These are phyloP conservation scores for Epichloe bromicola DNA, from an alignment of 2,329 filamentous ascomycete genomes.

Conservation along the genomic window DNA sequence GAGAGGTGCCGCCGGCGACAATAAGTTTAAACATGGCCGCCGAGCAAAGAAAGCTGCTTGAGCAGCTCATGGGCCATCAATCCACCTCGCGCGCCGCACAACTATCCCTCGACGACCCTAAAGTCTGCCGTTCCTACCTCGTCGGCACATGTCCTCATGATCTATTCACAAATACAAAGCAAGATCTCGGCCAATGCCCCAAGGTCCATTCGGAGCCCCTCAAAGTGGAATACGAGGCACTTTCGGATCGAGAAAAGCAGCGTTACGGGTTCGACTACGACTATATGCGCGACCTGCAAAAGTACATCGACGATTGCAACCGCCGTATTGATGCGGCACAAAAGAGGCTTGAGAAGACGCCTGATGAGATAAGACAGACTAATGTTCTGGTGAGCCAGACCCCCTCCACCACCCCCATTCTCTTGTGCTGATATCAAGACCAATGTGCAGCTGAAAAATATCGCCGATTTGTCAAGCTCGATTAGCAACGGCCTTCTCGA, in stretches of 20 bases:
- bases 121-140: slow-evolving; percentile 89
- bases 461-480: slow-evolving; percentile 64
- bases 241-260: slow-evolving; percentile 57
- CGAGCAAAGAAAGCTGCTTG: slow-evolving; percentile 95
- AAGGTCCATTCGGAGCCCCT: slow-evolving; percentile 81
- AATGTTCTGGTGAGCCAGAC: slow-evolving; percentile 53
- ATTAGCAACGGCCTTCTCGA: slow-evolving; percentile 77
- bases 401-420: background rate
- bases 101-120: slow-evolving; percentile 78
- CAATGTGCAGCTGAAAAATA: slow-evolving; percentile 53
- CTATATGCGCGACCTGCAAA: slow-evolving; percentile 90
- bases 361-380: slow-evolving; percentile 92
- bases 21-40: slow-evolving; percentile 56
- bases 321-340: slow-evolving; percentile 84
- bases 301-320: slow-evolving; percentile 96
- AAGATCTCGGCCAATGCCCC: slow-evolving; percentile 80
- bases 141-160: slow-evolving; percentile 93
- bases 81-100: slow-evolving; percentile 63
- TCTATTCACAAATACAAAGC: slow-evolving; percentile 98
- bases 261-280: slow-evolving; percentile 90
- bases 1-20: background rate
- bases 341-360: slow-evolving; percentile 86
- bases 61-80: slow-evolving; percentile 83
- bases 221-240: slow-evolving; percentile 75
- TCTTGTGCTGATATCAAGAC: background rate